Base-by-base conservation (phyloP, 768 basidiomycete genomes). In the Cubamyces lactineus region DNA sequence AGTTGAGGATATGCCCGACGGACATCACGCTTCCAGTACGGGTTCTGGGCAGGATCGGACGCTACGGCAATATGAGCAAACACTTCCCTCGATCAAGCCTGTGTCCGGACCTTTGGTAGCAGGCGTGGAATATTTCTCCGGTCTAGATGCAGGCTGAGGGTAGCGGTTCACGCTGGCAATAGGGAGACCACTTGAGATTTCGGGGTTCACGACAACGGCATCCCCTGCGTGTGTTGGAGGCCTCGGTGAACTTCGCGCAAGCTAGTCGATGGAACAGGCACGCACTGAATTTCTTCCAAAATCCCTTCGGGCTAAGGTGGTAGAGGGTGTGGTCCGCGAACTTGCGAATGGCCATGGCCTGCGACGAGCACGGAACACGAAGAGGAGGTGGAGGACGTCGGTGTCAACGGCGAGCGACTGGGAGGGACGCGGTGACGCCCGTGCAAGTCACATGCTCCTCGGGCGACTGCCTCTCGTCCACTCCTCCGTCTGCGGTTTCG, bases 231-330 rank as follows among this genome's bases (percentile, higher is more conserved):
- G 30, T 28, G 38, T 55, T 19, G 26, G 40, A 23, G 7, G 24
- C 24, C 41, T 6, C 15, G 30, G 38, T 63, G 51, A 54, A 47
- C 28, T 19, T 47, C 45, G 42, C 16, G 6, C 15, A 21, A 23
- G 41, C 40, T 21, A 39, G 24, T 28, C 52, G 23, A 23, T 28
- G 12, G 26, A 16, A 38, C 9, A 11, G 2, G 13, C 41, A 81
- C 92, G 62, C 68, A 94, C 94, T 86, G 72, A 97, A 94, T 79
- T 91, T 94, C 85, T 96, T 96, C 95, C 95, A 96, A 74, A 96
- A 96, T 9, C 95, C 94, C 75, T 89, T 87, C 24, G 91, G 88
- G 69, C 84, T 86, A 69, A 94, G 84, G 72, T 97, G 95, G 76
- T 97, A 97, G 47, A 94, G 82, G 2, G 92, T 95, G 40, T 89